These are phyloP conservation scores for Schizonepeta tenuifolia DNA, from an alignment of 257 asterid species.

Conservation along the genomic window DNA sequence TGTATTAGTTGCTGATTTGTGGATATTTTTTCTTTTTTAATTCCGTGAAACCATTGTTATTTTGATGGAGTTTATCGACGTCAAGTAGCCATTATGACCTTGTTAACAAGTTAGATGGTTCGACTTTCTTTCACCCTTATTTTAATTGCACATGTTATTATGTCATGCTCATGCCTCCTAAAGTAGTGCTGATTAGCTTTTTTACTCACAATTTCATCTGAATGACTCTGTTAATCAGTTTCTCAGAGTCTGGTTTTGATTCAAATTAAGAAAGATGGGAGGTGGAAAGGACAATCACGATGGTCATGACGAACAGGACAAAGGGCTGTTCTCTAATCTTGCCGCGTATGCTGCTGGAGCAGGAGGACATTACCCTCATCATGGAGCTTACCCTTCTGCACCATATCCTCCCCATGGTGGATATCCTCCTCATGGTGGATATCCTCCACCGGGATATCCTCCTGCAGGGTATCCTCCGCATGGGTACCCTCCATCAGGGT, in stretches of 20 bases:
- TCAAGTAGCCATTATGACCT: background rate
- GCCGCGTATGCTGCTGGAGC: slow-evolving; percentile 63
- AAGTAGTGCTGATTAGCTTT: background rate
- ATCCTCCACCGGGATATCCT: slow-evolving; percentile 57
- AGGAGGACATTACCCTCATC: slow-evolving; percentile 58
- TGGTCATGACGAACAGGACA: slow-evolving; percentile 64
- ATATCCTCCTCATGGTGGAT: slow-evolving; percentile 47
- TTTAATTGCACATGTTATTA: background rate
- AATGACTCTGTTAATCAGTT: slow-evolving; percentile 17
- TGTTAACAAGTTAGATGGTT: background rate
- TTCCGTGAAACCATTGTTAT: slow-evolving; percentile 3
- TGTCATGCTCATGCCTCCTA: background rate
- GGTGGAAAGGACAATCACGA: slow-evolving; percentile 45
- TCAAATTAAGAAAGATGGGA: slow-evolving; percentile 45
- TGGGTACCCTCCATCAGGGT: slow-evolving; percentile 53
- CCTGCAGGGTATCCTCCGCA: slow-evolving; percentile 46
- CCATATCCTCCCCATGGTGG: slow-evolving; percentile 49
- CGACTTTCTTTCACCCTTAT: background rate
- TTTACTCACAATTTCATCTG: slow-evolving; percentile 10
- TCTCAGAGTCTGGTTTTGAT: slow-evolving; percentile 24
- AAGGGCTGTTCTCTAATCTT: slow-evolving; percentile 72
- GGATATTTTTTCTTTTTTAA: background rate
- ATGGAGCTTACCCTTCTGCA: slow-evolving; percentile 48
- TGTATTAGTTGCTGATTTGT: slow-evolving; percentile 6
- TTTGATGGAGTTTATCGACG: background rate